Base-by-base conservation (phyloP, 192 early-diverging fungal genomes). In the Backusella parvicylindrica region DNA sequence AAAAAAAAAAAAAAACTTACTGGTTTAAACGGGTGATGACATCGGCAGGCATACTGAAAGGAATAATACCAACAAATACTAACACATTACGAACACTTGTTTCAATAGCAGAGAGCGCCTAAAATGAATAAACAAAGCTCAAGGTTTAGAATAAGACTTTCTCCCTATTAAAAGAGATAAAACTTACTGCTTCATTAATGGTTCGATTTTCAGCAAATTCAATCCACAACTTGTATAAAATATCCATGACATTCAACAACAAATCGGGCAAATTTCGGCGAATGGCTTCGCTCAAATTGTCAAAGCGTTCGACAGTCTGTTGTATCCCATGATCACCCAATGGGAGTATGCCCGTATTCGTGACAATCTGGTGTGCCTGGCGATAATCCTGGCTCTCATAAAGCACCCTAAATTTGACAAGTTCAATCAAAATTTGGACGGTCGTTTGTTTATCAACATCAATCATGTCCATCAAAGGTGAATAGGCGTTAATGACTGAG, bases 1-100 rank as follows among this genome's bases (percentile, higher is more conserved):
- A 6, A 38, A 9, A 6, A 38, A 3, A 6, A 38, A 38, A 0
- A 30, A 32, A 6, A 12, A 32, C 75, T 77, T 72, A 77, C n/a
- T 90, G 89, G 78, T 94, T 97, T 63, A 97, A 85, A 67, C 83
- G 86, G 8, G 89, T 88, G 79, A 92, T 90, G 0, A 91, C 91
- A 60, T 96, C 95, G 1, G 88, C 83, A 16, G 96, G 92, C 80
- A 97, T 93, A 13, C 93, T 82, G 84, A 94, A 95, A 84, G 93
- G 92, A 67, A 97, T 88, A 75, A 89, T 89, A 8, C 96, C 94
- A 1, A 91, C 91, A 89, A 94, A 95, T 70, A 92, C 86, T 83
- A 93, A 89, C 31, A 97, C 43, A 0, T 89, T 84, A 50, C 91
- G 86, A n/a, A 90, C 90, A 9, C 67, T 72, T 26, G 32, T 18